These are phyloP conservation scores for Suhomyces bribrorum DNA, from an alignment of 1,139 yeast species.

Conservation along the genomic window DNA sequence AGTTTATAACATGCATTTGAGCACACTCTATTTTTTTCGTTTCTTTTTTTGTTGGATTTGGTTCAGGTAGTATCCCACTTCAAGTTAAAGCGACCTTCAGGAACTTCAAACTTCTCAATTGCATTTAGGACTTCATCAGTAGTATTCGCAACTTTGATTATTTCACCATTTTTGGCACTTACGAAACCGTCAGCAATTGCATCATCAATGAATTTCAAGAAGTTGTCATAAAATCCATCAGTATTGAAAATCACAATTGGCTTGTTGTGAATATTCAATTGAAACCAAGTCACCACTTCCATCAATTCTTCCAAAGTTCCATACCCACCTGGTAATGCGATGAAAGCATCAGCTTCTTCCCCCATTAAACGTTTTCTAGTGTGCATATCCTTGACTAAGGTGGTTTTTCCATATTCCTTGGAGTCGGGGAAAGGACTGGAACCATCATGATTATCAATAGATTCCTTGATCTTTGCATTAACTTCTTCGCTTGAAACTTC, in stretches of 20 bases:
- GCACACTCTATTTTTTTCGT: neutral
- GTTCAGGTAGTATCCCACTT: conserved; percentile 52
- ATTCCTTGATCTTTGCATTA: conserved; percentile 47
- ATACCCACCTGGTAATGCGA: conserved; percentile 91
- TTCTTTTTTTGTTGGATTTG: no score
- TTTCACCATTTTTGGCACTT: conserved; percentile 63
- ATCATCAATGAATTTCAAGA: conserved; percentile 58
- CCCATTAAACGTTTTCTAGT: conserved; percentile 88
- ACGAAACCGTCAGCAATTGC: conserved; percentile 68
- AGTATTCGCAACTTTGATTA: conserved; percentile 67
- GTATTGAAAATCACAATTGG: conserved; percentile 79
- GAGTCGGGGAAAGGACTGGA: conserved; percentile 64
- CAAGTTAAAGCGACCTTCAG: conserved; percentile 74
- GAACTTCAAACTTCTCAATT: conserved; percentile 62
- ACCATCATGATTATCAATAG: conserved; percentile 56
- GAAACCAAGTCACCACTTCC: conserved; percentile 91
- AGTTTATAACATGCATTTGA: neutral
- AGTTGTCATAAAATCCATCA: conserved; percentile 76
- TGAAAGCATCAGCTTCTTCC: conserved; percentile 79
- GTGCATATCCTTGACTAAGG: conserved; percentile 87
- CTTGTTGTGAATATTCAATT: conserved; percentile 78
- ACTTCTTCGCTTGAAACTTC: conserved; percentile 42
- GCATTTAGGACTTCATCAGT: conserved; percentile 65
- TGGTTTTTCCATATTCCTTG: conserved; percentile 70
- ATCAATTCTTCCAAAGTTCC: conserved; percentile 89